Conservation (phyloP, 345 rosid genomes). For the Triadica sebifera region DNA sequence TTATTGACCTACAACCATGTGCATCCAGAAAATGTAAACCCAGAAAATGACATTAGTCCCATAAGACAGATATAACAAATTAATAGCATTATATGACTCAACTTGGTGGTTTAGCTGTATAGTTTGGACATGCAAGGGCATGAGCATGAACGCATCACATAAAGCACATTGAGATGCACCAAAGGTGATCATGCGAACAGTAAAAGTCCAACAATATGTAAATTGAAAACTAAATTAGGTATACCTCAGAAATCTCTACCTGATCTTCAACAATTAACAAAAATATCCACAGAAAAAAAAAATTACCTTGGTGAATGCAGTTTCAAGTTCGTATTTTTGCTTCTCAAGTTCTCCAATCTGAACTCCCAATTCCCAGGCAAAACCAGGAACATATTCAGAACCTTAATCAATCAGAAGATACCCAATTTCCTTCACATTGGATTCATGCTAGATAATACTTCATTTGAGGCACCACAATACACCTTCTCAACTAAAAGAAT, state of each 20-base stretch:
- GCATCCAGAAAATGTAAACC: conserved; percentile 11
- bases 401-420: not conserved
- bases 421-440: not conserved
- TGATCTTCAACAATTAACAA: not conserved
- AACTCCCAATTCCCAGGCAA: conserved; percentile 57
- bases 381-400: not conserved
- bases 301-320: conserved; percentile 56
- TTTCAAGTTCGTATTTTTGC: conserved; percentile 72
- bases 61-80: not conserved
- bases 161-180: no score
- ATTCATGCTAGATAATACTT: not conserved
- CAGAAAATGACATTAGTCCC: conserved; percentile 10
- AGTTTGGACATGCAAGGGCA: not conserved
- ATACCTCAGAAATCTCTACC: not conserved
- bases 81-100: not conserved
- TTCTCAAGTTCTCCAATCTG: conserved; percentile 67
- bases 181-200: not conserved
- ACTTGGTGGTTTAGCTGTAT: not conserved
- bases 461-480: not conserved
- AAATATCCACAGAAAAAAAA: not conserved
- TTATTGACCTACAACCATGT: conserved; percentile 57
- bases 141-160: no score
- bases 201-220: conserved; percentile 7
- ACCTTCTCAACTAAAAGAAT: not conserved
- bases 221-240: no score